Percentiles rank a stretch among this genome's conserved stretches.
These are phyloP conservation scores for Cercospora beticola DNA, from an alignment of 2,329 filamentous ascomycete species.

Conservation along the genomic window DNA sequence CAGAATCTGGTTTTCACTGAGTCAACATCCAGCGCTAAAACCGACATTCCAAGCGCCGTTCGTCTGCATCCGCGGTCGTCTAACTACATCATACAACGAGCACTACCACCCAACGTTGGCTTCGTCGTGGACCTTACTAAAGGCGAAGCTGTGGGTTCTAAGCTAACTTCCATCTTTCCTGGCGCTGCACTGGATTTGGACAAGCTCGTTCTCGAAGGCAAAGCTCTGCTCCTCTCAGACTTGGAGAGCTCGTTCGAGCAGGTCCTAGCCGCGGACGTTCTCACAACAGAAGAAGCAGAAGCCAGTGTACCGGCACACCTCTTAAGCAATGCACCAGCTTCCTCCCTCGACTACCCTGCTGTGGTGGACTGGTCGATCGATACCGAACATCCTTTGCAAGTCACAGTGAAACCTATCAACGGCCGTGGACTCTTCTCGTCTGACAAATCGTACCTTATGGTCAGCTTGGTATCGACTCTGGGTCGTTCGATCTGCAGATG, in stretches of 20 bases:
- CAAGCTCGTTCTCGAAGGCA: not conserved
- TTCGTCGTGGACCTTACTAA: constrained; percentile 16
- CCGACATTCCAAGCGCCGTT: not conserved
- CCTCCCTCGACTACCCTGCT: constrained; percentile 15
- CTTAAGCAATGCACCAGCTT: constrained; percentile 12
- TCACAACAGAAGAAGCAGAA: not conserved
- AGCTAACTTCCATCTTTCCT: constrained; percentile 17
- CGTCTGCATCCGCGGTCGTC: constrained; percentile 20
- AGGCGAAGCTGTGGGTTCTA: constrained; percentile 15
- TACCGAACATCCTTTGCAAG: constrained; percentile 9
- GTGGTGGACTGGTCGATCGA: constrained; percentile 20
- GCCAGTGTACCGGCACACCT: constrained; percentile 5
- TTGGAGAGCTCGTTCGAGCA: not conserved
- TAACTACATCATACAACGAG: constrained; percentile 16
- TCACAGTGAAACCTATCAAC: constrained; percentile 18
- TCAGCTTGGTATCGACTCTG: constrained; percentile 19
- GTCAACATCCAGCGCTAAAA: constrained; percentile 5
- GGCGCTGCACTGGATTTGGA: constrained; percentile 16
- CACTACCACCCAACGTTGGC: constrained; percentile 15
- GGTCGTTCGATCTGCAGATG: constrained; percentile 24
- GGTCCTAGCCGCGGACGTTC: not conserved
- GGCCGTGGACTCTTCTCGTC: constrained; percentile 17
- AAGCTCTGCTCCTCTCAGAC: not conserved
- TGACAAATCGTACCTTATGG: constrained; percentile 25
- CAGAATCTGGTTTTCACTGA: constrained; percentile 15